Evolutionary conservation across 2,329 filamentous ascomycete species (phyloP), one percentile per base, ranked within the genome.

Genomic region (Pseudogymnoascus sp.): DNA sequence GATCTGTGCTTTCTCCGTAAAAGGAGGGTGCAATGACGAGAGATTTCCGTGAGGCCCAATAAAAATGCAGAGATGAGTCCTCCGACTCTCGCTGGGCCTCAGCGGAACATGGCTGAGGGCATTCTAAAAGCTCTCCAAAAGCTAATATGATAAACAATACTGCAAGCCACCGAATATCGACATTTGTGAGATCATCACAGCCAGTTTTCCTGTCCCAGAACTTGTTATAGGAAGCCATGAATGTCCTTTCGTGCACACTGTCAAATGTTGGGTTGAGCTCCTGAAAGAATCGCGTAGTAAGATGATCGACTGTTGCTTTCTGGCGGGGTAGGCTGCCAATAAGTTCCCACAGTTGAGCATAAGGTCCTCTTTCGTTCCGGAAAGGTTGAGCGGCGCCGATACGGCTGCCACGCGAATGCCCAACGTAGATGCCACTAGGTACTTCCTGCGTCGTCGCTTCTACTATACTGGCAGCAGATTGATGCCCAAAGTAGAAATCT

Each of bases 21-120:
- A 76, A 76, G 0, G 75, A 75, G 0, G 75, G 74, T 1, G 75
- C 74, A 22, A 76, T 72, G 6, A 76, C 74, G 36, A 76, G 74
- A 33, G 73, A 72, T 58, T 71, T 68, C 7, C 75, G 66, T 1
- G 72, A 66, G 2, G 74, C 74, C 75, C 75, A 77, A 64, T 74
- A 77, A 59, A 76, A 76, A 2, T 71, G 72, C 58, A 75, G 65
- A 3, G 74, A 76, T 5, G 72, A 70, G 30, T 76, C 74, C 59
- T 75, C 70, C 6, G 70, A 66, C 25, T 74, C 71, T 15, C 71
- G 68, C 60, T 75, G 73, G 15, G 68, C 67, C 57, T 76, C 74
- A 3, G 64, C 64, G 15, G 72, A 71, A 33, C 66, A 63, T 7
- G 67, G 69, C 2, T 66, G 62, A 1, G 73, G 72, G 39, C 71